Conservation (phyloP, 2,329 filamentous ascomycete genomes). For the Neocatenulostroma microsporum region DNA sequence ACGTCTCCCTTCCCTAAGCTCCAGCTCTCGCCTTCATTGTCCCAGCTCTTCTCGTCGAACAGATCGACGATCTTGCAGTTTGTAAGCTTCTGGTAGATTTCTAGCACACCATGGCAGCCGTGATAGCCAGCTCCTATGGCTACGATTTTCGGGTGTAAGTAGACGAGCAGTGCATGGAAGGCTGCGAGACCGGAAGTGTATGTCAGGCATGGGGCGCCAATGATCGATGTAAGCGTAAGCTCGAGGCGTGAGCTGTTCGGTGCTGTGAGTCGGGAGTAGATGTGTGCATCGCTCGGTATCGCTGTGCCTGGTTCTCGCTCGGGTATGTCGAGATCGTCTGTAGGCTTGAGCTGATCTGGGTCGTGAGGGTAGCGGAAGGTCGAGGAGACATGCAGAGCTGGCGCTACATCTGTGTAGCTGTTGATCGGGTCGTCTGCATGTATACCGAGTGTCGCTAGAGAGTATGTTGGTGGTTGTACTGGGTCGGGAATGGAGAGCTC, state of each 20-base stretch:
- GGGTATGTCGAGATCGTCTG: conserved; percentile 19
- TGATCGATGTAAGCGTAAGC: conserved; percentile 64
- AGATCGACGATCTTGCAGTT: conserved; percentile 66
- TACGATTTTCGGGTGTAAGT: conserved; percentile 72
- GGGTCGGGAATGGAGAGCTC: conserved; percentile 12
- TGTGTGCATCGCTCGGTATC: conserved; percentile 53
- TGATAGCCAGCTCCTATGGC: conserved; percentile 85
- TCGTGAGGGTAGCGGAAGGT: conserved; percentile 76
- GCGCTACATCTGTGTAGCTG: conserved; percentile 62
- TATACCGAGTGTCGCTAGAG: conserved; percentile 26
- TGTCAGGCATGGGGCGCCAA: conserved; percentile 62
- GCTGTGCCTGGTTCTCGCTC: conserved; percentile 23
- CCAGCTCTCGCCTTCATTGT: conserved; percentile 52
- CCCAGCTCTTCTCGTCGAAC: conserved; percentile 33
- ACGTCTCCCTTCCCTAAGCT: conserved; percentile 70
- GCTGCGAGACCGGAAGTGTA: conserved; percentile 82
- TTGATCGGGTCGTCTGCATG: conserved; percentile 31
- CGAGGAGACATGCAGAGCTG: conserved; percentile 82
- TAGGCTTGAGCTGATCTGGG: conserved; percentile 52
- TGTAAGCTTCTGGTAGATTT: conserved; percentile 64
- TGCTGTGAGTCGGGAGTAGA: conserved; percentile 74
- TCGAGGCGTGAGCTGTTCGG: conserved; percentile 83
- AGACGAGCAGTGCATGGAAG: conserved; percentile 80
- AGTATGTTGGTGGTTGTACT: conserved; percentile 12
- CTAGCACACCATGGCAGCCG: conserved; percentile 81